Evolutionary conservation across 2,329 filamentous ascomycete genomes (phyloP), one percentile per base, ranked within the genome.

Genomic region (Colletotrichum cuscutae): DNA sequence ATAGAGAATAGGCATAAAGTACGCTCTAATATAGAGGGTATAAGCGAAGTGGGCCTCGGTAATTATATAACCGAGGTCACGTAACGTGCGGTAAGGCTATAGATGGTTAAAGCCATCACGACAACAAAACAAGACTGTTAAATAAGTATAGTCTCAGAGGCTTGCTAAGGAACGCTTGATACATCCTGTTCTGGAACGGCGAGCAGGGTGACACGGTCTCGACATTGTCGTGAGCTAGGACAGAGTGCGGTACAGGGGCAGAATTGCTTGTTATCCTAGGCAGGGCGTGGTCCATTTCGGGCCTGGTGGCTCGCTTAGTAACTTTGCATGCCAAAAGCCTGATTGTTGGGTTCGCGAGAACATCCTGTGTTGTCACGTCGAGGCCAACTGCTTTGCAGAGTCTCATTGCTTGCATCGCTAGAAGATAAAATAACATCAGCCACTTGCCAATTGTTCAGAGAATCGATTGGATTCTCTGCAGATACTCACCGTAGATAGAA

Each of bases 361-460:
- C 70, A 11, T 72, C 59, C 22, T 72, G 65, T 3, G 81, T 52
- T 88, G 82, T 5, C 86, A 85, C 62, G 86, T 86, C 6, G 88
- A 87, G 1, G 89, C 89, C 1, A 90, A 80, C 76, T 87, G 89
- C 87, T 90, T 92, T 4, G 89, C 89, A 4, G 84, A 80, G 32
- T 7, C 32, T 24, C 65, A 69, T 69, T 2, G 60, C 59, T 60
- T 64, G 59, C 42, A 91, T 88, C 0, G 89, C 91, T 72, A 22
- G 7, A 49, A 22, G 11, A n/a, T 1, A 11, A 53, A 3, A 7
- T 4, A 37, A 1, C 1, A 1, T 58, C 13, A 68, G 68, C 13
- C 3, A 35, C 30, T 32, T 9, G 30, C 8, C 8, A 32, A 32
- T 2, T 2, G 9, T 9, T 32, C 8, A 32, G 9, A 32, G 30